A percentile compares a stretch with the other conserved stretches of the same genome.
These are phyloP conservation scores for Leishmania aethiopica DNA, from an alignment of 208 protist genomes.

Conservation along the genomic window DNA sequence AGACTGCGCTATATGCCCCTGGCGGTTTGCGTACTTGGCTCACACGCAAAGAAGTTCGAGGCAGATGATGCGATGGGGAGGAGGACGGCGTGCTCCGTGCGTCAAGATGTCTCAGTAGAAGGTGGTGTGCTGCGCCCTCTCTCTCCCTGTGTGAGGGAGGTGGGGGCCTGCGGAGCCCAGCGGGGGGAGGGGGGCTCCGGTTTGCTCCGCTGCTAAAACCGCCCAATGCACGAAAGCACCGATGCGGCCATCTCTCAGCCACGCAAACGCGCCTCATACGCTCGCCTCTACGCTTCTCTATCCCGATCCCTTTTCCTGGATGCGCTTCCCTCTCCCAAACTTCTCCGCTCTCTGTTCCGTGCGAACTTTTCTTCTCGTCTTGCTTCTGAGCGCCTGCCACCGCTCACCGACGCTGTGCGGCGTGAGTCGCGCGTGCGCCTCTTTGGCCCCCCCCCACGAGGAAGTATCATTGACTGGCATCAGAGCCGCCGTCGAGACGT, in stretches of 20 bases:
- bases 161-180: not conserved
- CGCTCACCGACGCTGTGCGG: not conserved
- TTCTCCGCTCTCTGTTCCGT: not conserved
- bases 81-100: not conserved
- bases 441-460: not conserved
- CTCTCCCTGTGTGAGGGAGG: not conserved
- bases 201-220: not conserved
- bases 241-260: not conserved
- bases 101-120: not conserved
- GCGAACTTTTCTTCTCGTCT: not conserved
- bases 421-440: not conserved
- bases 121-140: not conserved
- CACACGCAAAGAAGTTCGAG: not conserved
- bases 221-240: not conserved
- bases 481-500: not conserved
- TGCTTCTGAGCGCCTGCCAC: not conserved
- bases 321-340: not conserved
- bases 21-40: not conserved
- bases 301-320: not conserved
- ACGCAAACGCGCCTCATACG: not conserved
- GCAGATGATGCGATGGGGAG: not conserved
- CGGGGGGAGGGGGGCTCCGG: not conserved
- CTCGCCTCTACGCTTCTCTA: not conserved
- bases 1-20: not conserved
- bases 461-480: not conserved